Evolutionary conservation across 2,329 filamentous ascomycete genomes (phyloP).

Genomic region (Calonectria pseudoreteaudii): DNA sequence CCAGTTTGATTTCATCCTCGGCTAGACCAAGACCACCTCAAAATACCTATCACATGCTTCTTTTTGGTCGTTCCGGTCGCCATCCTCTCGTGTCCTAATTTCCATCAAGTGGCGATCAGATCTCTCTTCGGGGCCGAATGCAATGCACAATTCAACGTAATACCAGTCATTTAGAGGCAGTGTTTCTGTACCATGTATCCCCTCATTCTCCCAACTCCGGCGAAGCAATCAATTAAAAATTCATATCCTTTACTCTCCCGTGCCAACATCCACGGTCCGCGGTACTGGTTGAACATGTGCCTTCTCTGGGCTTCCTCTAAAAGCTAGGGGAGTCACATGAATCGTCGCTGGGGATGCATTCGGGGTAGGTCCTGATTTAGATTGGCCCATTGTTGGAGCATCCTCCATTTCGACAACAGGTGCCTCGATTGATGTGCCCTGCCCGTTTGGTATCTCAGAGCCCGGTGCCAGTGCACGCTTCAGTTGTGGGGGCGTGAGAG

Average conservation of each 20-base stretch:
- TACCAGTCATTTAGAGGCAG: constrained; percentile 26
- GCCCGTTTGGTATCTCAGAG: constrained; percentile 32
- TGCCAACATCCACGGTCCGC: constrained; percentile 48
- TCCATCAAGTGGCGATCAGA: constrained; percentile 2
- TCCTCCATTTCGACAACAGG: constrained; percentile 43
- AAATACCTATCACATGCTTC: background rate
- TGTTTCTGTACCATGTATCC: constrained; percentile 39
- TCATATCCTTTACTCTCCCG: constrained; percentile 40
- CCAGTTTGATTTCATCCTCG: constrained; percentile 1
- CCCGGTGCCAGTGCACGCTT: constrained; percentile 45
- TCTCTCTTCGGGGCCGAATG: constrained; percentile 30
- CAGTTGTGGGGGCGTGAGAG: constrained; percentile 59
- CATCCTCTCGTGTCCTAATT: background rate
- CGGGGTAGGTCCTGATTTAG: constrained; percentile 13
- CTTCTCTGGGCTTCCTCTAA: constrained; percentile 73
- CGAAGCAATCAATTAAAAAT: constrained; percentile 33
- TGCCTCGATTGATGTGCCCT: constrained; percentile 26
- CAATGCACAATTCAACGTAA: constrained; percentile 32
- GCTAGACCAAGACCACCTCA: background rate
- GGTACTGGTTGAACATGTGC: constrained; percentile 48
- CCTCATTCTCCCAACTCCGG: constrained; percentile 41
- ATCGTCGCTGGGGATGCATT: constrained; percentile 48
- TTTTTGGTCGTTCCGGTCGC: background rate
- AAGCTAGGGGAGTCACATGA: constrained; percentile 63
- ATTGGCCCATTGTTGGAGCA: constrained; percentile 21